Evolutionary conservation across 345 rosid species (phyloP), one percentile per base, ranked within the genome.

Genomic region (Cardamine chenopodiifolia): DNA sequence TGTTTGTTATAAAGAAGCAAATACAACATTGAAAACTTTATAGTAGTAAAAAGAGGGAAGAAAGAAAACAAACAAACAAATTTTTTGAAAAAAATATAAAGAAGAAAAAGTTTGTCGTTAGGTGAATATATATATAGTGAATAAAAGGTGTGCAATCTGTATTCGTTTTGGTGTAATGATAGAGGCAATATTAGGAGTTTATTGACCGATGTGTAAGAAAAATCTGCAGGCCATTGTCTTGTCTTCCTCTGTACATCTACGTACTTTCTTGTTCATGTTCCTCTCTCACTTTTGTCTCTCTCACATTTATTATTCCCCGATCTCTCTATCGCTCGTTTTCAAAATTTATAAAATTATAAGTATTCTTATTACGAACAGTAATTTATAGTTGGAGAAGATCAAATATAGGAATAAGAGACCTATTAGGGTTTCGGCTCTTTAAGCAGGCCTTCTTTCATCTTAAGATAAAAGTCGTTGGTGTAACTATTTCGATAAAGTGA

Each of bases 191-290:
- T 42, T 32, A 45, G 34, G 61, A 74, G 53, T 74, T 66, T 66
- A 58, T 67, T 61, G 70, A 62, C 75, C 75, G 57, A 69, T 70
- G 75, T 54, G 75, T 69, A 44, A 70, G 53, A 11, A 44, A 9
- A 34, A 57, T 11, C 58, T 62, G 80, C 80, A 77, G 80, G 72
- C 61, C 65, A 70, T 64, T 70, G 76, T 71, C 76, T 77, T 77
- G 80, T 77, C 80, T 61, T 14, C 37, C 70, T 64, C 76, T 77
- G 76, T 77, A 65, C 76, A 57, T 57, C 40, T 71, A 70, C 62
- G 76, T 77, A 77, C 80, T 65, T 71, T 57, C 76, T 77, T 77
- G 72, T 77, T 71, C 67, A 64, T 77, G 54, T 70, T 76, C 53
- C 45, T 70, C 64, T 76, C 65, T 54, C 75, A 31, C 52, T 62